phyloP scores from a whole-genome alignment of 305 asterid genomes.

The Fraxinus sp. region DNA sequence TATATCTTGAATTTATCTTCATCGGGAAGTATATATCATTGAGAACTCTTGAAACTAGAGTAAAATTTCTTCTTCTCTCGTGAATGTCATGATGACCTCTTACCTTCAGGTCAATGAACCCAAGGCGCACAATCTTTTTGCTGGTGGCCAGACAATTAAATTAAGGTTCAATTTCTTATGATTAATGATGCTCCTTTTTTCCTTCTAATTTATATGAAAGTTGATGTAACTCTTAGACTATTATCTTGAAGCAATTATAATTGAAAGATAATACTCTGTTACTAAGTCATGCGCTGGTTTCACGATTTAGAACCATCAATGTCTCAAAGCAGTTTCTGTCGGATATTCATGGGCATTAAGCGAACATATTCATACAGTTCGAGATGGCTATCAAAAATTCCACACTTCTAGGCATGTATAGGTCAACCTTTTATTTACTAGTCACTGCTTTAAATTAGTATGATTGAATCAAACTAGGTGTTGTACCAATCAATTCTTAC shows the following conservation, averaged over 20 bases:
- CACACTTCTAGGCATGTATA: neutral
- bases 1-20: neutral
- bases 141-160: conserved; percentile 60
- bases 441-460: neutral
- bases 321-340: neutral
- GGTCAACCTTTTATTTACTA: neutral
- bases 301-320: conserved; percentile 12
- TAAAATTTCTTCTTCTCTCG: neutral
- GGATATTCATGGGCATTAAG: conserved; percentile 1
- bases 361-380: neutral
- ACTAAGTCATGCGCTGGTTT: neutral
- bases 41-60: neutral
- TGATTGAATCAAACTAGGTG: neutral
- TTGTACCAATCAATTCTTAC: neutral
- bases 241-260: conserved; percentile 10
- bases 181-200: conserved; percentile 17
- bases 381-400: neutral
- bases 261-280: neutral
- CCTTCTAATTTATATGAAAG: neutral
- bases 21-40: conserved; percentile 9
- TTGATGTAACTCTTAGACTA: neutral
- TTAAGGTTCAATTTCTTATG: conserved; percentile 52
- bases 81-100: neutral
- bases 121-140: conserved; percentile 56
- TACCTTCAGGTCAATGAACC: conserved; percentile 70